These are phyloP conservation scores for Trichoderma sp. DNA, from an alignment of 2,329 filamentous ascomycete species.

Conservation along the genomic window DNA sequence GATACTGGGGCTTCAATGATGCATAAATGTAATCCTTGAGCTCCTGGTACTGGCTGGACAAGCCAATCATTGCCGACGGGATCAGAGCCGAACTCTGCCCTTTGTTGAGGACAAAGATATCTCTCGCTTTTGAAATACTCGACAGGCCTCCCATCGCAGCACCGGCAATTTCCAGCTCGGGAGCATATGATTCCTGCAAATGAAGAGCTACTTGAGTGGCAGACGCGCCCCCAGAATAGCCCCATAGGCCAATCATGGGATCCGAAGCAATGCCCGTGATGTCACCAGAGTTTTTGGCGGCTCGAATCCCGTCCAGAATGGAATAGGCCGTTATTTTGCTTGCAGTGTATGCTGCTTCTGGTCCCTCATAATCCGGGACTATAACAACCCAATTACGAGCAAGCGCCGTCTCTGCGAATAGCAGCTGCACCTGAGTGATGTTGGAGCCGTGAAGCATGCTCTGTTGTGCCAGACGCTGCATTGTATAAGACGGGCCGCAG, in stretches of 20 bases:
- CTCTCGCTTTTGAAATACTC: slow-evolving; percentile 23
- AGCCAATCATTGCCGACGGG: slow-evolving; percentile 29
- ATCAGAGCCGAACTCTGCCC: slow-evolving; percentile 29
- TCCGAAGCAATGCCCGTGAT: slow-evolving; percentile 36
- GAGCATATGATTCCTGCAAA: slow-evolving; percentile 29
- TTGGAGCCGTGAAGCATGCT: slow-evolving; percentile 43
- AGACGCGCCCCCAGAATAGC: slow-evolving; percentile 34
- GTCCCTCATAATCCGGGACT: slow-evolving; percentile 51
- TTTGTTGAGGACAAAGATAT: slow-evolving; percentile 27
- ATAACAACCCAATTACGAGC: slow-evolving; percentile 52
- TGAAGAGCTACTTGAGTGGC: slow-evolving; percentile 18
- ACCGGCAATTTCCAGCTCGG: slow-evolving; percentile 32
- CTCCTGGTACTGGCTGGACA: slow-evolving; percentile 29
- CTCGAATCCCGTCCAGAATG: slow-evolving; percentile 48
- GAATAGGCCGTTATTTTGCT: slow-evolving; percentile 45
- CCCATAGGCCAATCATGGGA: slow-evolving; percentile 47
- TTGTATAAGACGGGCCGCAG: slow-evolving; percentile 32
- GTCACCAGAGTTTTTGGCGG: slow-evolving; percentile 35
- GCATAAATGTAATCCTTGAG: slow-evolving; percentile 24
- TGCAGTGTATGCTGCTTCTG: slow-evolving; percentile 45
- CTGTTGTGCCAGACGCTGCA: slow-evolving; percentile 25
- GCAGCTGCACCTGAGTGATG: slow-evolving; percentile 29
- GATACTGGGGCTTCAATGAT: slow-evolving; percentile 27
- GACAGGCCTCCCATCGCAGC: slow-evolving; percentile 31
- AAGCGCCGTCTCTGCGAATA: slow-evolving; percentile 37